Conservation (phyloP, 2,329 filamentous ascomycete genomes). For the Trichothecium roseum region DNA sequence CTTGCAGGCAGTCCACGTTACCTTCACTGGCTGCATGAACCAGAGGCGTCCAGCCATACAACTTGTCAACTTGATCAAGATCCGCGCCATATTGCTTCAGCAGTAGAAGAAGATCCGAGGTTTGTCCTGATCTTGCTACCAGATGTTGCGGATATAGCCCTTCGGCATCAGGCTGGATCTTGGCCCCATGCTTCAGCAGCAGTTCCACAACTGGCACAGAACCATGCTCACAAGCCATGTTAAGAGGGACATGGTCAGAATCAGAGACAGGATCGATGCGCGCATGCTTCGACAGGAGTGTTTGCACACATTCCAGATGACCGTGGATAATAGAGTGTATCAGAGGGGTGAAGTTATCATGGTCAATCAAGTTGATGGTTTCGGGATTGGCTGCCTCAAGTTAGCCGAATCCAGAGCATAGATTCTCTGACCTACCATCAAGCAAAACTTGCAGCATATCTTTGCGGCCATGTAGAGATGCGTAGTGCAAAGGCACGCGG, state of each 20-base stretch:
- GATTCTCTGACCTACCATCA: conserved; percentile 32
- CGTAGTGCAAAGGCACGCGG: conserved; percentile 86
- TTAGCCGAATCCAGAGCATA: background rate
- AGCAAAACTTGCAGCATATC: conserved; percentile 73
- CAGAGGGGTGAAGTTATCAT: conserved; percentile 93
- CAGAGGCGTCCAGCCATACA: conserved; percentile 94
- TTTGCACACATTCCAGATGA: conserved; percentile 68
- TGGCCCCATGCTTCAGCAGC: conserved; percentile 68
- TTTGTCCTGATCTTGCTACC: conserved; percentile 79
- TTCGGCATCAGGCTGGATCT: conserved; percentile 88
- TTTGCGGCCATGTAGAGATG: conserved; percentile 84
- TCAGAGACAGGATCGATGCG: conserved; percentile 78
- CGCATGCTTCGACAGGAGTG: conserved; percentile 67
- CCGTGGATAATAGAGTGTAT: conserved; percentile 92
- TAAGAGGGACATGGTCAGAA: conserved; percentile 86
- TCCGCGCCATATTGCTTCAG: conserved; percentile 81
- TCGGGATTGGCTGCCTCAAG: conserved; percentile 45
- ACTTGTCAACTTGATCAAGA: conserved; percentile 83
- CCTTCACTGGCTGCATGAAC: conserved; percentile 96
- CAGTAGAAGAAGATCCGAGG: conserved; percentile 66
- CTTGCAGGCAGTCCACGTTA: conserved; percentile 78
- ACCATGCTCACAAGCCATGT: conserved; percentile 89
- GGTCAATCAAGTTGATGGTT: conserved; percentile 81
- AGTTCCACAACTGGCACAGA: conserved; percentile 77
- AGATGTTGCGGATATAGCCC: conserved; percentile 95